A percentile compares a stretch with the other conserved stretches of the same genome.
Conservation (phyloP, 2,329 filamentous ascomycete species). For the Teratosphaeria nubilosa region DNA sequence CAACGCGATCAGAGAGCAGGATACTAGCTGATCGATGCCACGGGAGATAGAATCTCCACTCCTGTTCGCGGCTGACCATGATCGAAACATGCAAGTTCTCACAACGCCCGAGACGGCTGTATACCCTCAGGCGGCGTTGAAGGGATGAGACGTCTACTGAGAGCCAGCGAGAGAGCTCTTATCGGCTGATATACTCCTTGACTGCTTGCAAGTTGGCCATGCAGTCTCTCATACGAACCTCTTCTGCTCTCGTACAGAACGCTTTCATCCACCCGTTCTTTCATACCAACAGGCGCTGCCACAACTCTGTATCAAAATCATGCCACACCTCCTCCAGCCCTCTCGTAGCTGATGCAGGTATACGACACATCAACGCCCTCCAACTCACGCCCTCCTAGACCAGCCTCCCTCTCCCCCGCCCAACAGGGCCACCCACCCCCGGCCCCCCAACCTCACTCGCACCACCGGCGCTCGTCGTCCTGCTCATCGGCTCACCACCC, state of each 20-base stretch:
- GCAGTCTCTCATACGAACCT: background rate
- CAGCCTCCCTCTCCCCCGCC: slow-evolving; percentile 12
- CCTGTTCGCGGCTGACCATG: too few species aligned
- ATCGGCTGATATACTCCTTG: too few species aligned
- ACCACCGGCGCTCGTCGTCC: slow-evolving; percentile 18
- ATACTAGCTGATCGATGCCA: too few species aligned
- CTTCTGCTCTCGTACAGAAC: background rate
- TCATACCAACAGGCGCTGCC: background rate
- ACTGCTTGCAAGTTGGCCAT: background rate
- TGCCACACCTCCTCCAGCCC: background rate
- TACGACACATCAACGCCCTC: background rate
- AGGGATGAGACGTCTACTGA: too few species aligned
- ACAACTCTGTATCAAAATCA: background rate
- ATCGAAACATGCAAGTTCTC: too few species aligned
- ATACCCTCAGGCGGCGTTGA: too few species aligned
- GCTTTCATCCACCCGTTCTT: background rate
- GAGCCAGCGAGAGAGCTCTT: too few species aligned
- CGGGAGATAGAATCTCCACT: too few species aligned
- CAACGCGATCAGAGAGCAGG: too few species aligned
- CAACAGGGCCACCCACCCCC: slow-evolving; percentile 1
- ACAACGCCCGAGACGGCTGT: too few species aligned
- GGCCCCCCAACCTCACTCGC: slow-evolving; percentile 16
- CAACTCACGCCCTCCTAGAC: background rate
- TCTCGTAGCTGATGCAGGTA: background rate
- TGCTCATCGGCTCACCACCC: slow-evolving; percentile 14